Base-by-base conservation (phyloP, 768 basidiomycete species). In the Flagelloscypha sp. region DNA sequence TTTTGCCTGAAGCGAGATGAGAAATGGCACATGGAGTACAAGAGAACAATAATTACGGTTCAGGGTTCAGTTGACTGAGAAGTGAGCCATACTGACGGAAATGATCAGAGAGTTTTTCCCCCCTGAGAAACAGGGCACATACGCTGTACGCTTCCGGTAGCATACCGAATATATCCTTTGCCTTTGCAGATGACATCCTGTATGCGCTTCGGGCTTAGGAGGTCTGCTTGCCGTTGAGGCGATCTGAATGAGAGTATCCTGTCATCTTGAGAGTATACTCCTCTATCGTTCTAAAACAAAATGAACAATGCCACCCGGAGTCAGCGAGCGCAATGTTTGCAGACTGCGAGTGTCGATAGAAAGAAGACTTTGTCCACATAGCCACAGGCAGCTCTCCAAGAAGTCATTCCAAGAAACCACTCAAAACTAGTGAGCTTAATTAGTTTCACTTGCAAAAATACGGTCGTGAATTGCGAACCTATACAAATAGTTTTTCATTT, bases 301-400 rank as follows among this genome's bases (percentile, higher is more conserved):
- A 79, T 38, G 72, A 74, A 56, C 76, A 79, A 46, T 80, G 76
- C 76, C 76, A 80, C 1, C 76, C 78, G n/a, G 74, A 58, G 49
- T 80, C 75, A 15, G 73, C 71, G 23, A 80, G 66, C 7, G 71
- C 54, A 24, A 52, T 48, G 32, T 74, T 62, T 7, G 58, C 58
- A 35, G 63, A 61, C 49, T 70, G 65, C 13, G 67, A 68, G 47
- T 74, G 73, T 19, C 63, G 60, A 47, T 76, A 76, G 37, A 50
- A 63, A 33, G 51, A 61, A 20, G 51, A 46, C n/a, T 49, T 41
- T n/a, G 42, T 55, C 70, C 68, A 74, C 11, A 56, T 55, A 38
- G 72, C 68, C 9, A 66, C 69, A n/a, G 42, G 65, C 66, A 8
- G 76, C 73, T 32, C 74, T 66, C 74, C 72, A 79, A 53, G 66